These are phyloP conservation scores for Fusarium haematococcum DNA, from an alignment of 2,329 filamentous ascomycete species.

Conservation along the genomic window DNA sequence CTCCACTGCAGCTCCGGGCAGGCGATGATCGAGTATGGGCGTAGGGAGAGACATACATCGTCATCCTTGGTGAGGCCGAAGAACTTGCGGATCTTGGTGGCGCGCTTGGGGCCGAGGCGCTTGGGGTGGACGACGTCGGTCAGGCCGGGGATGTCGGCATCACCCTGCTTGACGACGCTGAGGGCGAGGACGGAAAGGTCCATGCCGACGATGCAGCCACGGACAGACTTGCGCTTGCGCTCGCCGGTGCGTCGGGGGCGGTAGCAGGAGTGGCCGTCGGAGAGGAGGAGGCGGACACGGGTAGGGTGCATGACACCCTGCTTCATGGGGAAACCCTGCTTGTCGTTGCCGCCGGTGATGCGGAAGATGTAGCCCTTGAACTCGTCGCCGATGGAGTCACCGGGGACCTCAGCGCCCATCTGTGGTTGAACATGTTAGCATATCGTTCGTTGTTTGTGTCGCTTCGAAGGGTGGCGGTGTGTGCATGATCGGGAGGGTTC, in stretches of 20 bases:
- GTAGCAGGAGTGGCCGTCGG: slow-evolving; percentile 99
- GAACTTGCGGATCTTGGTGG: slow-evolving; percentile 99
- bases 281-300: slow-evolving; percentile 96
- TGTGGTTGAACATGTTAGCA: slow-evolving; percentile 55
- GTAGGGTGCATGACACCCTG: slow-evolving; percentile 99
- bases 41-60: slow-evolving; percentile 85
- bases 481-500: slow-evolving; percentile 19
- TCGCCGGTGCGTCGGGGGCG: slow-evolving; percentile 96
- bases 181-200: slow-evolving; percentile 96
- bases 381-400: slow-evolving; percentile 96
- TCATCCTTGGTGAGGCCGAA: slow-evolving; percentile 99
- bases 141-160: slow-evolving; percentile 91
- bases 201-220: slow-evolving; percentile 97
- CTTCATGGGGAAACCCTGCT: slow-evolving; percentile 99
- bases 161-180: slow-evolving; percentile 97
- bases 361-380: slow-evolving; percentile 99
- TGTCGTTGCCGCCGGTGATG: slow-evolving; percentile 99
- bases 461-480: slow-evolving; percentile 21
- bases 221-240: slow-evolving; percentile 99
- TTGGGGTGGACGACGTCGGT: slow-evolving; percentile 99
- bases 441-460: slow-evolving; percentile 7
- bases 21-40: slow-evolving; percentile 74
- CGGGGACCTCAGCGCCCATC: slow-evolving; percentile 93
- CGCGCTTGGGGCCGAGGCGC: slow-evolving; percentile 99
- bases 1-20: slow-evolving; percentile 67